Evolutionary conservation across 495 filamentous ascomycete species (phyloP).

Genomic region (Annulohypoxylon maeteangense): DNA sequence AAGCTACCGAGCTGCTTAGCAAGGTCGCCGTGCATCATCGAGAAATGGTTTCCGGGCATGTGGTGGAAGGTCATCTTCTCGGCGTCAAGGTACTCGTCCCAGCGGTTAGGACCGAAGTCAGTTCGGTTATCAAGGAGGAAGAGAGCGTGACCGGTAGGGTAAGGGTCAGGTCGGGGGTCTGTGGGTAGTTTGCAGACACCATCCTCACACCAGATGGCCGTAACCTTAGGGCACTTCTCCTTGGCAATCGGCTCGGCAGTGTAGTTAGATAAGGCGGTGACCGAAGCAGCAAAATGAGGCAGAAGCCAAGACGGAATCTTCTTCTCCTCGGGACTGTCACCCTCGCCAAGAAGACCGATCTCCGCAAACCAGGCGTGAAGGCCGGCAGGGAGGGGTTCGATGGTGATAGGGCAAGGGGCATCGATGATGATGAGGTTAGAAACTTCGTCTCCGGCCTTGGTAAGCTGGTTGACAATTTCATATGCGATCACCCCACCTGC

Average conservation of each 20-base stretch:
- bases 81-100: slow-evolving; percentile 77
- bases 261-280: slow-evolving; percentile 79
- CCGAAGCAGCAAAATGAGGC: slow-evolving; percentile 82
- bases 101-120: slow-evolving; percentile 81
- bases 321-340: slow-evolving; percentile 51
- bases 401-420: slow-evolving; percentile 79
- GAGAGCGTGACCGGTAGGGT: slow-evolving; percentile 75
- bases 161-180: slow-evolving; percentile 76
- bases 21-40: slow-evolving; percentile 72
- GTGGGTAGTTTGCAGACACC: slow-evolving; percentile 77
- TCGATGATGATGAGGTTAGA: slow-evolving; percentile 84
- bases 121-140: slow-evolving; percentile 83
- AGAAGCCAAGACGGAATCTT: slow-evolving; percentile 82
- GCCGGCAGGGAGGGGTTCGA: slow-evolving; percentile 79
- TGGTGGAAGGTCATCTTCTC: slow-evolving; percentile 70
- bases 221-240: slow-evolving; percentile 70
- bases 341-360: slow-evolving; percentile 82
- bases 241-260: slow-evolving; percentile 64
- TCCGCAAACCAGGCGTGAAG: slow-evolving; percentile 83
- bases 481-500: slow-evolving; percentile 91
- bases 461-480: slow-evolving; percentile 78
- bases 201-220: slow-evolving; percentile 81
- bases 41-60: slow-evolving; percentile 77
- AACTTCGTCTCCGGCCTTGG: slow-evolving; percentile 73
- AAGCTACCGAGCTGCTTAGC: slow-evolving; percentile 56